Percentiles rank a stretch among this genome's conserved stretches.
Conservation (phyloP, 2,329 filamentous ascomycete genomes). For the Aspergillus spinulosporus region DNA sequence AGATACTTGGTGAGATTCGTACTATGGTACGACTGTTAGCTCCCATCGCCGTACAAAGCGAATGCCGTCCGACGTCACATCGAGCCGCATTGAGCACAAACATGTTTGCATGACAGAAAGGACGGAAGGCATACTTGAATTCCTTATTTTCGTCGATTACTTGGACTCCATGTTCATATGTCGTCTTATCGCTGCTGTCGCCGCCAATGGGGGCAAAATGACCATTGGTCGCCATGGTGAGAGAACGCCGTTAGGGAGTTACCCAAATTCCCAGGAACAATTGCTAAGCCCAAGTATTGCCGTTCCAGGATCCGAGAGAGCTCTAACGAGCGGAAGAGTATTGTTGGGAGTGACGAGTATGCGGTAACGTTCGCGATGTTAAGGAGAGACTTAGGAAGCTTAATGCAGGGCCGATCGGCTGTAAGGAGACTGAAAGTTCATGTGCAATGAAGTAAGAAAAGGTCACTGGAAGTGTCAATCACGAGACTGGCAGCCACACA, state of each 20-base stretch:
- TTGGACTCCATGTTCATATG: conserved; percentile 90
- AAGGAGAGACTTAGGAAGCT: conserved; percentile 11
- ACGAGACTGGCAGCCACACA: conserved; percentile 14
- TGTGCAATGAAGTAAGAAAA: conserved; percentile 16
- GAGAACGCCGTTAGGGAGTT: conserved; percentile 9
- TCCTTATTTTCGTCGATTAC: conserved; percentile 95
- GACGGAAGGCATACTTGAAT: conserved; percentile 72
- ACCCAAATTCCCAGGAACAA: conserved; percentile 1
- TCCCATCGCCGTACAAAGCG: conserved; percentile 4
- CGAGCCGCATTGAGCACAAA: neutral
- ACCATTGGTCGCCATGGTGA: conserved; percentile 46
- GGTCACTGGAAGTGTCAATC: conserved; percentile 16
- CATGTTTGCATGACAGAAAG: neutral
- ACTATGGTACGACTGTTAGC: conserved; percentile 50
- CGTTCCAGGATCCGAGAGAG: neutral
- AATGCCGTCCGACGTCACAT: conserved; percentile 11
- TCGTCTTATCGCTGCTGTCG: conserved; percentile 37
- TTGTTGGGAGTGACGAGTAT: conserved; percentile 3
- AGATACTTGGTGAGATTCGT: conserved; percentile 79
- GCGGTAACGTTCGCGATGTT: conserved; percentile 6
- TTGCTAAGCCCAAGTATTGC: neutral
- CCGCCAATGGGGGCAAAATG: conserved; percentile 48
- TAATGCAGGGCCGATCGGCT: conserved; percentile 10
- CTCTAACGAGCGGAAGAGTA: conserved; percentile 3
- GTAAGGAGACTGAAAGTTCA: conserved; percentile 12